Evolutionary conservation across 805 yeast species (phyloP), one percentile per base, ranked within the genome.

Genomic region (Candida arabinofermentans): DNA sequence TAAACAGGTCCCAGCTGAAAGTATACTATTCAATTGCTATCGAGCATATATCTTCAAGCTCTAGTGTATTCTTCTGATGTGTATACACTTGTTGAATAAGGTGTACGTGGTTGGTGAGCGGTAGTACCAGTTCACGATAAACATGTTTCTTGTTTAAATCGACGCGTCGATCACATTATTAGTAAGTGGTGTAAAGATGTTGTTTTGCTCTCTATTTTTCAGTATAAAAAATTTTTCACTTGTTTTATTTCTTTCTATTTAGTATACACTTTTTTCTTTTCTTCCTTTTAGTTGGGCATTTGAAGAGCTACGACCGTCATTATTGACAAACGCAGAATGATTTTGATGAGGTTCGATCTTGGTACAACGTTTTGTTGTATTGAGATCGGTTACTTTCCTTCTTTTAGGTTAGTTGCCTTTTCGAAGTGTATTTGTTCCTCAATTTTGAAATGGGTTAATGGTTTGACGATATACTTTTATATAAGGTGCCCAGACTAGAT

Each of bases 251-350:
- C 13, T 19, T 27, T 8, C 4, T 24, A 19, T 19, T 36, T 21
- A 10, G n/a, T 5, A 13, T 16, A 4, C 21, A 21, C 34, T 14
- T 37, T 27, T 19, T 21, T 26, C 27, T 22, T 19, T n/a, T 37
- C 21, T 22, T n/a, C n/a, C 13, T 37, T 36, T 21, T 27, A 9
- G n/a, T 26, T n/a, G 32, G 32, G 31, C 31, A 26, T 18, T 32
- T n/a, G 27, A 18, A 32, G 26, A 32, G 27, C 41, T 27, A 32
- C 36, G 22, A 26, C 41, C 21, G 36, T 38, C 27, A 26, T 19
- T 19, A 19, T 21, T 19, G 41, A 33, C 41, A 38, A 38, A 38
- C 36, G 41, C 36, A 32, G 41, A 31, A 33, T 38, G 39, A 16
- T 27, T 12, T 8, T 12, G 22, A 8, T 16, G 5, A 9, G 40